Conservation (phyloP, 83 land plant genomes). For the Isoetes engelmannii region DNA sequence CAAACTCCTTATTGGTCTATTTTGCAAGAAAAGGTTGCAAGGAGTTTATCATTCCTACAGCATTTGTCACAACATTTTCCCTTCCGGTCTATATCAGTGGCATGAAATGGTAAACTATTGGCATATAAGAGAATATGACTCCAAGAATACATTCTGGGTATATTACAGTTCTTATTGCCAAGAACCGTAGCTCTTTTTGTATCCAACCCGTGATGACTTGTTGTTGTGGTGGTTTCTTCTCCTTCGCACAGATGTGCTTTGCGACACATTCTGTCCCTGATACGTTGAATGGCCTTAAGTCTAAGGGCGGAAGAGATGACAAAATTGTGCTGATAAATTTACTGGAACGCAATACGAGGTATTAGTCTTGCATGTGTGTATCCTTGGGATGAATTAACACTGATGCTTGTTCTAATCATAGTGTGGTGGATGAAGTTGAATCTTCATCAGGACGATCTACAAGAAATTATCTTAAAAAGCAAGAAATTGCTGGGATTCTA, state of each 20-base stretch:
- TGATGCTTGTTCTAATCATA: constrained; percentile 19
- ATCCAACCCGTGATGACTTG: constrained; percentile 3
- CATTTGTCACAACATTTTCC: no score
- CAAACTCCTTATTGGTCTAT: no score
- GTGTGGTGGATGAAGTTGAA: constrained; percentile 49
- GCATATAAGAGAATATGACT: no score
- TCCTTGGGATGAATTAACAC: neutral
- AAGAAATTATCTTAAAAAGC: constrained; percentile 49
- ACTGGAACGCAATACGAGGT: constrained; percentile 67
- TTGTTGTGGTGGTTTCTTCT: neutral
- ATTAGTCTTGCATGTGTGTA: neutral
- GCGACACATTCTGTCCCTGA: constrained; percentile 92
- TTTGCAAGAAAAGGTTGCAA: no score
- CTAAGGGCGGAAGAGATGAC: constrained; percentile 51
- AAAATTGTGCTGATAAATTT: constrained; percentile 49
- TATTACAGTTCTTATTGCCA: no score
- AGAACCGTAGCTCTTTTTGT: neutral
- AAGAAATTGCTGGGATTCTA: constrained; percentile 83
- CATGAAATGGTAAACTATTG: no score
- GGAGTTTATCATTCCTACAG: no score
- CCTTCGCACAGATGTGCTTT: constrained; percentile 74
- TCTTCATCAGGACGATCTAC: constrained; percentile 23
- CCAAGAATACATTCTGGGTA: no score
- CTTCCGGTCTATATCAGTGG: no score
- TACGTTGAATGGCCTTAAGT: constrained; percentile 62